Evolutionary conservation across 148 eudicot genomes (phyloP).

Genomic region (Camellia japonica): DNA sequence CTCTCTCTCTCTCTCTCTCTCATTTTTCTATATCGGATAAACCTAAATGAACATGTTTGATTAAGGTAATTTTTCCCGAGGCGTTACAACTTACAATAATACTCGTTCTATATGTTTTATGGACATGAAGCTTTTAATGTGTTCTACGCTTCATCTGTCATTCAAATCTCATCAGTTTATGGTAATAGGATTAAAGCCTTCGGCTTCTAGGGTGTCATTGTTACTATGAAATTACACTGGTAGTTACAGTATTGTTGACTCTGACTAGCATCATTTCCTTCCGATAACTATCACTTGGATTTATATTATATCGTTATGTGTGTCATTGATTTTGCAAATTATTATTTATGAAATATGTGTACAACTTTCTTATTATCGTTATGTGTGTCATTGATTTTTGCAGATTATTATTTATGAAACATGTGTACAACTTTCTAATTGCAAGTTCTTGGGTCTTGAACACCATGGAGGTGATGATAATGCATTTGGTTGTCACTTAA

Average conservation of each 20-base stretch:
- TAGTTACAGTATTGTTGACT: neutral
- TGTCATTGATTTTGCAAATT: neutral
- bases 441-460: neutral
- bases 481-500: neutral
- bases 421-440: neutral
- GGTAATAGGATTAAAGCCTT: neutral
- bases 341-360: neutral
- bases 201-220: neutral
- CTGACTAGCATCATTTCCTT: neutral
- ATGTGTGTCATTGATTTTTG: neutral
- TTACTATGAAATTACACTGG: neutral
- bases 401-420: neutral
- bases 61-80: no score
- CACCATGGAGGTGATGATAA: neutral
- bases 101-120: no score
- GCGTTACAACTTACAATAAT: no score
- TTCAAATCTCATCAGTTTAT: no score
- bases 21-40: no score
- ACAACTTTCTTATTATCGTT: neutral
- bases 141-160: neutral
- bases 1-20: no score
- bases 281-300: neutral
- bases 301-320: neutral
- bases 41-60: no score
- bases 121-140: no score